A percentile compares a stretch with the other conserved stretches of the same genome.
Evolutionary conservation across 2,329 filamentous ascomycete species (phyloP).

Genomic region (Hypoxylon sp.): DNA sequence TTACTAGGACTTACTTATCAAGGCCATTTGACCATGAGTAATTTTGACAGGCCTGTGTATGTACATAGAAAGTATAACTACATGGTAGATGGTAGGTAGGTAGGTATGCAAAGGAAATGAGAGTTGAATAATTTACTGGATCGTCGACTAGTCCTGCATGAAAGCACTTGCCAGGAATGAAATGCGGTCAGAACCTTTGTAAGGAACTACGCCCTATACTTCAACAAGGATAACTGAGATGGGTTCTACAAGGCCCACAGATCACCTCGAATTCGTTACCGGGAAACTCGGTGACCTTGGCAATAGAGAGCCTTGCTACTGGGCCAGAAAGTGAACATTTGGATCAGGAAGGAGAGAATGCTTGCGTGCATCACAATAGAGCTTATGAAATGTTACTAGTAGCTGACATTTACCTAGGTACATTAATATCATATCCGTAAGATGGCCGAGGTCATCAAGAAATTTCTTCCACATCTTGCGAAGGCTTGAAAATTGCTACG

Average conservation of each 20-base stretch:
- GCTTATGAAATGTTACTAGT: neutral
- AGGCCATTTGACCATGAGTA: neutral
- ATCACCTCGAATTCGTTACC: neutral
- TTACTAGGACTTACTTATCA: neutral
- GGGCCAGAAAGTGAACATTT: conserved; percentile 1
- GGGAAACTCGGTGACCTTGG: neutral
- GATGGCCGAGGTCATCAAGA: neutral
- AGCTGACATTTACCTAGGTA: neutral
- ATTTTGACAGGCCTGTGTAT: neutral
- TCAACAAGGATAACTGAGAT: neutral
- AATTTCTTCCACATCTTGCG: neutral
- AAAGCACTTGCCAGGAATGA: neutral
- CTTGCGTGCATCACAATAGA: neutral
- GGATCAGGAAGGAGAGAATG: neutral
- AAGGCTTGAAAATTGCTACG: neutral
- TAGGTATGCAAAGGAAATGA: neutral
- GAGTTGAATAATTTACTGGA: neutral
- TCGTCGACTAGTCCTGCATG: neutral
- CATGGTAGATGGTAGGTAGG: neutral
- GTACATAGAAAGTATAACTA: neutral
- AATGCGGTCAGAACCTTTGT: neutral
- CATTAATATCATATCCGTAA: conserved; percentile 1
- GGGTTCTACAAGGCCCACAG: neutral
- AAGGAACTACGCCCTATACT: too few relatives aligned
- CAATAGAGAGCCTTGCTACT: neutral